These are phyloP conservation scores for Selenicereus undatus DNA, from an alignment of 148 eudicot species.

Conservation along the genomic window DNA sequence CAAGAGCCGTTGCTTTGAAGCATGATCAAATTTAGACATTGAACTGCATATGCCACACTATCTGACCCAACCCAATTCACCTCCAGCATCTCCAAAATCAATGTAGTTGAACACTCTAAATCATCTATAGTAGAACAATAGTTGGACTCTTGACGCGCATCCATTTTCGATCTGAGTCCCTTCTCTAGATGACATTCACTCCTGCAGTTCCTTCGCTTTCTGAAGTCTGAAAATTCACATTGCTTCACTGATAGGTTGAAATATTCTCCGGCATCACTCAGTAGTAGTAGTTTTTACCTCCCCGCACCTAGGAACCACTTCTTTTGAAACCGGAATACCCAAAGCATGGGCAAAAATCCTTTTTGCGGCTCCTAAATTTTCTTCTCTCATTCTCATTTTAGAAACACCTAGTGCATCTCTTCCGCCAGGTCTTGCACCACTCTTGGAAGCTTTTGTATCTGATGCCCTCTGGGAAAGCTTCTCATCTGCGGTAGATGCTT, in stretches of 20 bases:
- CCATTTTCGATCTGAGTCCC: background rate
- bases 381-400: constrained; percentile 42
- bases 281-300: constrained; percentile 17
- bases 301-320: constrained; percentile 26
- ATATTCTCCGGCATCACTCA: constrained; percentile 11
- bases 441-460: constrained; percentile 16
- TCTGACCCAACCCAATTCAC: background rate
- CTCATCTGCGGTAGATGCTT: constrained; percentile 16
- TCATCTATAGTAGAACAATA: background rate
- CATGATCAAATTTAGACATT: too few relatives aligned
- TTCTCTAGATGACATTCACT: background rate
- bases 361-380: constrained; percentile 88
- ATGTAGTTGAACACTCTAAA: background rate
- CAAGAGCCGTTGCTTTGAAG: too few relatives aligned
- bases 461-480: constrained; percentile 16
- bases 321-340: constrained; percentile 46
- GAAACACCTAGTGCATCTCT: constrained; percentile 27
- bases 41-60: background rate
- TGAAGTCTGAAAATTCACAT: background rate
- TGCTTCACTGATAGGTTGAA: background rate
- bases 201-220: background rate
- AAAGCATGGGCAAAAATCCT: constrained; percentile 90
- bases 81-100: background rate
- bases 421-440: constrained; percentile 23
- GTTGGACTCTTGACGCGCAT: background rate